A percentile compares a stretch with the other conserved stretches of the same genome.
These are phyloP conservation scores for Colletotrichum scovillei DNA, from an alignment of 2,329 filamentous ascomycete species.

Conservation along the genomic window DNA sequence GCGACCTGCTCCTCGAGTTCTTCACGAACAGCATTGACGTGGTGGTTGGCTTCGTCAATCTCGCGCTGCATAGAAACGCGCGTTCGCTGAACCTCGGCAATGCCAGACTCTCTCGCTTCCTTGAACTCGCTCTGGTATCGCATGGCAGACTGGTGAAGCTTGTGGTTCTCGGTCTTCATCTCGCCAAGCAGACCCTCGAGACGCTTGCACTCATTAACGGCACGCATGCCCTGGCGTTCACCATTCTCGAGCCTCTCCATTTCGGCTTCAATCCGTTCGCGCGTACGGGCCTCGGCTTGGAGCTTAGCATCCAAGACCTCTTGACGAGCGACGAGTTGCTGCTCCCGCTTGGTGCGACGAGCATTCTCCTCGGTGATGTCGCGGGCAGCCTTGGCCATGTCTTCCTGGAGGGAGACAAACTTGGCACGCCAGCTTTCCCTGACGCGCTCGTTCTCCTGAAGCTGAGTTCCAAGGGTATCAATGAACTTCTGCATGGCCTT, in stretches of 20 bases:
- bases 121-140: conserved; percentile 85
- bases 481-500: conserved; percentile 81
- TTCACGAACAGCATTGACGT: conserved; percentile 84
- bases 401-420: conserved; percentile 86
- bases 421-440: conserved; percentile 87
- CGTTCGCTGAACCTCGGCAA: conserved; percentile 83
- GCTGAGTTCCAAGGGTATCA: conserved; percentile 78
- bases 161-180: conserved; percentile 74
- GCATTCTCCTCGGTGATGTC: conserved; percentile 88
- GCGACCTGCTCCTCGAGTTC: conserved; percentile 84
- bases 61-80: conserved; percentile 84
- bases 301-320: conserved; percentile 83
- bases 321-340: conserved; percentile 81
- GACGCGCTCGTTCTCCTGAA: conserved; percentile 87
- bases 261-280: conserved; percentile 74
- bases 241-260: conserved; percentile 73
- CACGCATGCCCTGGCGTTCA: conserved; percentile 73
- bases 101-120: conserved; percentile 83
- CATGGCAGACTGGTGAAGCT: conserved; percentile 75
- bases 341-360: conserved; percentile 81
- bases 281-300: conserved; percentile 77
- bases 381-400: conserved; percentile 82
- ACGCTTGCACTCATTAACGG: conserved; percentile 71
- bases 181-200: conserved; percentile 67
- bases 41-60: conserved; percentile 84